Evolutionary conservation across 208 protist genomes (phyloP), one percentile per base, ranked within the genome.

Genomic region (Phytomonas sp.): DNA sequence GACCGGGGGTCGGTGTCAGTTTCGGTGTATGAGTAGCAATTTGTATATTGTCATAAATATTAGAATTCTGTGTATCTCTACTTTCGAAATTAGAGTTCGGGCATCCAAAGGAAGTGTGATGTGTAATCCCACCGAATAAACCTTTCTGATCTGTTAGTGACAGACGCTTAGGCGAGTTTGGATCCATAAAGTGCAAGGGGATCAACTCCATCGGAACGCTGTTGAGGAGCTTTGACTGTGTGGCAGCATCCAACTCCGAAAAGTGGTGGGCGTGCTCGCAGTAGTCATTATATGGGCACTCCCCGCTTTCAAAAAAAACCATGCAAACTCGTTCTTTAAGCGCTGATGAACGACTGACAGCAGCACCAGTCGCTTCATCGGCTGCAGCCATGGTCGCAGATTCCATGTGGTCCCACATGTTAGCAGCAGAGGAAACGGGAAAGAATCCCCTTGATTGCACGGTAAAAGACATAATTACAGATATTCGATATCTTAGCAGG

Each of bases 261-360:
- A 90, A 92, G 70, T 76, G 71, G 72, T 95, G 89, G 4, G 84
- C 89, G 68, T 92, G 87, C 63, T 84, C 80, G 67, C 86, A 95
- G 60, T 76, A 67, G 43, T 66, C 66, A 4, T 73, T 70, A 62
- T 76, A 95, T 0, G 89, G 84, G 68, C 89, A 92, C 65, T 77
- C 65, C 15, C 71, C 86, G 51, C 66, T 75, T 62, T 95, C 79
- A 71, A 87, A 95, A 68, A 83, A 95, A 8, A 83, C 75, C 31
- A 87, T 77, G 59, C 89, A 95, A 30, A 92, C 78, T 26, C 85
- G 83, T 13, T 84, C 56, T 70, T 92, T 95, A 23, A 33, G 6
- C 11, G 34, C 33, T 11, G 37, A 29, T 32, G 30, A 61, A 43
- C n/a, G 36, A 23, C 40, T 51, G 40, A 51, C 64, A 33, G 32